Evolutionary conservation across 164 flowering plant species (phyloP).

Genomic region (Sextonia rubra): DNA sequence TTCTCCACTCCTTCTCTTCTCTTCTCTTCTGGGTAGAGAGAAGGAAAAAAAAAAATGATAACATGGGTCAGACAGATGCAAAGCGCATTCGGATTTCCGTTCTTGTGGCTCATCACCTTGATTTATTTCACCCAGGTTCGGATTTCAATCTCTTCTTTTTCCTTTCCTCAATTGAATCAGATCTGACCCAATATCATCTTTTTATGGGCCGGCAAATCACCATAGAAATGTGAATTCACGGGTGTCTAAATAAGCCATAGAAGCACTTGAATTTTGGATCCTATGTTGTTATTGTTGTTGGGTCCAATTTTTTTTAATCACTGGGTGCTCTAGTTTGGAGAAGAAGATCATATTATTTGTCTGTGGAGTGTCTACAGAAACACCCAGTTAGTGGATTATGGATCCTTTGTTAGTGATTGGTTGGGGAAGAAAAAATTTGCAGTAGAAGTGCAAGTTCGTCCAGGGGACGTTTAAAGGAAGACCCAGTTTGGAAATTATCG

Average conservation of each 20-base stretch:
- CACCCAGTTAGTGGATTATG: too few species aligned
- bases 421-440: too few species aligned
- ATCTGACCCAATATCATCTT: not conserved
- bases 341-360: too few species aligned
- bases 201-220: not conserved
- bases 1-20: not conserved
- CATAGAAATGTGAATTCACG: too few species aligned
- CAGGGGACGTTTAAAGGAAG: too few species aligned
- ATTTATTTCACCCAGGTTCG: conserved; percentile 88
- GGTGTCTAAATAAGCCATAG: not conserved
- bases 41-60: conserved; percentile 36
- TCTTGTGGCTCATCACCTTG: conserved; percentile 77
- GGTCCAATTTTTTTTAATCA: too few species aligned
- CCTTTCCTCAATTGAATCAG: not conserved
- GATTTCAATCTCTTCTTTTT: not conserved
- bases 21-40: not conserved
- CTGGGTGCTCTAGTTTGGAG: too few species aligned
- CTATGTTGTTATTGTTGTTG: too few species aligned
- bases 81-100: conserved; percentile 58
- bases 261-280: not conserved
- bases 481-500: too few species aligned
- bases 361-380: too few species aligned
- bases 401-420: too few species aligned
- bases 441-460: too few species aligned
- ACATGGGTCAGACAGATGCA: conserved; percentile 48